Evolutionary conservation across 441 rosid species (phyloP).

Genomic region (Aleurites moluccanus): DNA sequence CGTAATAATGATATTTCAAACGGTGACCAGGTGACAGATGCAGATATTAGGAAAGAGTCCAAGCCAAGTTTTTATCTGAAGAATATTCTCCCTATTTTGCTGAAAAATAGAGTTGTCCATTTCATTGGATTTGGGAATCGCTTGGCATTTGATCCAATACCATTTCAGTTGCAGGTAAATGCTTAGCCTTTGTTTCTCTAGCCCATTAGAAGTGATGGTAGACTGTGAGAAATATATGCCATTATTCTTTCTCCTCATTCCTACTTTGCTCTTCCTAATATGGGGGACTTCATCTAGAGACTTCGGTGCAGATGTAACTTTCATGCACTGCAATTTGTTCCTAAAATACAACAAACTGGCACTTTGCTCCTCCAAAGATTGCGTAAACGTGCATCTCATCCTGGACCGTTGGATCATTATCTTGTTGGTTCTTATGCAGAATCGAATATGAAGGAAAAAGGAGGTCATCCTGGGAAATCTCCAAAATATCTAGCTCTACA

Average conservation of each 20-base stretch:
- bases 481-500: conserved; percentile 82
- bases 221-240: conserved; percentile 10
- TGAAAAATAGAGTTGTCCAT: conserved; percentile 77
- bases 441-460: conserved; percentile 40
- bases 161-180: conserved; percentile 82
- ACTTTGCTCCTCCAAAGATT: conserved; percentile 72
- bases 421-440: conserved; percentile 75
- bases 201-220: conserved; percentile 14
- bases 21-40: conserved; percentile 68
- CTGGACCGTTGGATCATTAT: conserved; percentile 65
- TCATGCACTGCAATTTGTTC: conserved; percentile 72
- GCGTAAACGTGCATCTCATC: conserved; percentile 48
- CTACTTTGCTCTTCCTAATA: conserved; percentile 42
- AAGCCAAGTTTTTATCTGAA: conserved; percentile 85
- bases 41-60: conserved; percentile 74
- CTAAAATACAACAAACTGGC: conserved; percentile 86
- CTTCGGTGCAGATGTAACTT: conserved; percentile 99
- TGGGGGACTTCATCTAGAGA: conserved; percentile 71
- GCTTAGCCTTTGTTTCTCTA: conserved; percentile 22
- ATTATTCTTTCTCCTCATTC: conserved; percentile 1
- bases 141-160: conserved; percentile 92
- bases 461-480: conserved; percentile 42
- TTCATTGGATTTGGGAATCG: conserved; percentile 95
- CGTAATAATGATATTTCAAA: conserved; percentile 19
- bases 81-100: conserved; percentile 75